Conservation (phyloP, 495 filamentous ascomycete species). For the Penicillium desertorum region DNA sequence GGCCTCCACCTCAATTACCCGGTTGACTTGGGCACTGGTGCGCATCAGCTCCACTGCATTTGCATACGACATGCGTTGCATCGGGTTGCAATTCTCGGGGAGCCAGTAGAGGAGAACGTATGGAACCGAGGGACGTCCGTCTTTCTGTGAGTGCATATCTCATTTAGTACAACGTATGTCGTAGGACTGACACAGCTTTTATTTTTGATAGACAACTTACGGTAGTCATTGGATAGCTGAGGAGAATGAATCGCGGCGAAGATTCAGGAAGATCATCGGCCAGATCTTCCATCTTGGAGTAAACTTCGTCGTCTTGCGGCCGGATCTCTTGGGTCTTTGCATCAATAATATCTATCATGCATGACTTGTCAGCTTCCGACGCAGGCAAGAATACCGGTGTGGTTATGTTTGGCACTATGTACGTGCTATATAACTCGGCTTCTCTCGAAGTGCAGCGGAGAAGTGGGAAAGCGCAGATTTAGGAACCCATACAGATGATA, state of each 20-base stretch:
- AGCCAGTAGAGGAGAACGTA: slow-evolving; percentile 95
- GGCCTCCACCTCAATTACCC: slow-evolving; percentile 74
- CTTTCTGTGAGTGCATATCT: slow-evolving; percentile 41
- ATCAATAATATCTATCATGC: slow-evolving; percentile 62
- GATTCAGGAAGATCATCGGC: slow-evolving; percentile 91
- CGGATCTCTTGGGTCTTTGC: slow-evolving; percentile 83
- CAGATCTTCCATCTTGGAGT: slow-evolving; percentile 74
- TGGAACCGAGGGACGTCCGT: slow-evolving; percentile 66
- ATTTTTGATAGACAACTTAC: slow-evolving; percentile 45
- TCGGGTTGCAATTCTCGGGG: slow-evolving; percentile 81
- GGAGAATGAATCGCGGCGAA: slow-evolving; percentile 80
- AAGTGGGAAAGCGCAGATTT: not conserved
- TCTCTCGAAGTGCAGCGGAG: not conserved
- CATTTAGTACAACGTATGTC: slow-evolving; percentile 8
- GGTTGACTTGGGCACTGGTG: slow-evolving; percentile 80
- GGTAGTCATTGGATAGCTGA: slow-evolving; percentile 85
- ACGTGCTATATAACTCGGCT: not conserved
- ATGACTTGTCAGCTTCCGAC: not conserved
- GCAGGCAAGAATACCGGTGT: not conserved
- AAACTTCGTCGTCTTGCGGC: slow-evolving; percentile 70
- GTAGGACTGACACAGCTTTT: not conserved
- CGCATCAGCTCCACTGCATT: slow-evolving; percentile 93
- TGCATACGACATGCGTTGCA: slow-evolving; percentile 89
- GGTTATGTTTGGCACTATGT: not conserved
- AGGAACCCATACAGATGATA: slow-evolving; percentile 75